Base-by-base conservation (phyloP, 2,329 filamentous ascomycete species). In the Botrytis aclada region DNA sequence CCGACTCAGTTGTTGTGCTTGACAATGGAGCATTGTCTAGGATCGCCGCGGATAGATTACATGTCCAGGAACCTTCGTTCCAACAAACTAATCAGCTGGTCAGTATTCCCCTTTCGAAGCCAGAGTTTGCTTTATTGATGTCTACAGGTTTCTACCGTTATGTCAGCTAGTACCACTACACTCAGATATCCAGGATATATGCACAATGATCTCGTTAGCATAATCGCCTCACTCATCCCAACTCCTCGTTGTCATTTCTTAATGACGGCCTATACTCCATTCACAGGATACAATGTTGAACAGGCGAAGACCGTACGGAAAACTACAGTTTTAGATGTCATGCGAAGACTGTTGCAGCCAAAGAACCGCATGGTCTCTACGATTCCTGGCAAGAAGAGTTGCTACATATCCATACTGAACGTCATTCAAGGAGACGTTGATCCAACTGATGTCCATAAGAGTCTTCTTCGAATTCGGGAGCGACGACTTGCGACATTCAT, bases 331-430 rank as follows among this genome's bases (percentile, higher is more conserved):
- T 84, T 99, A 58, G 96, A 99, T 81, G 97, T 99, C 75, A 99
- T 99, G 96, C 90, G 96, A 73, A 89, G 96, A 74, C 86, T 99
- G 37, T 86, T 99, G 73, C 97, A 99, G 83, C 96, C 96, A 56
- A 99, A 99, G 87, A 99, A 99, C 83, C 91, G 97, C 81, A 99
- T 99, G 96, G 96, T 99, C 63, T 97, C 95, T 37, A 97, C 96
- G 34, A 92, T 94, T 72, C 95, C 95, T 1, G 93, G 92, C 79
- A 98, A 98, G 85, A 97, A 94, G 85, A 98, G 94, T 84, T 99
- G 96, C 85, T 99, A 99, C 85, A 98, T 99, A 80, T 97, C 94
- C 65, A 98, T 99, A 78, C 86, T 99, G 75, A 98, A 99, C 83
- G 97, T 99, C 79, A 99, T 99, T 79, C 96, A 98, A 85, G 96